Evolutionary conservation across 2,329 filamentous ascomycete species (phyloP).

Genomic region (Fusarium sp.): DNA sequence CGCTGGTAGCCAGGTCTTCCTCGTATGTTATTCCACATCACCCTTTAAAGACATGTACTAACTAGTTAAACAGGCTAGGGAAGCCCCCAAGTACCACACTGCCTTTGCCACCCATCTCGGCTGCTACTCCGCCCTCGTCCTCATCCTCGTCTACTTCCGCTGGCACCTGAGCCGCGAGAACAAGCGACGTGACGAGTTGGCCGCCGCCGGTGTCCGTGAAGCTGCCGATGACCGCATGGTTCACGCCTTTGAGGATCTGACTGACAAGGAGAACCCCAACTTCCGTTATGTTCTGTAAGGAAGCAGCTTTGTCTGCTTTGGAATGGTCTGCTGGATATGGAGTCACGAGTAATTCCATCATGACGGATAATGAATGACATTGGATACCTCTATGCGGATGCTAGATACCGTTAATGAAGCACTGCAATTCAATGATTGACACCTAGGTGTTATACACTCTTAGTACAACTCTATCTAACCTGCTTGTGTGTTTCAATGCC

Average conservation of each 20-base stretch:
- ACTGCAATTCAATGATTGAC: neutral
- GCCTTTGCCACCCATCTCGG: constrained; percentile 76
- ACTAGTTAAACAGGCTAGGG: constrained; percentile 1
- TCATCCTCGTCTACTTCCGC: constrained; percentile 67
- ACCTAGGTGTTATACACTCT: neutral
- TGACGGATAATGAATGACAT: neutral
- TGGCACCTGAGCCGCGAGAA: constrained; percentile 70
- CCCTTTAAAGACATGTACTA: neutral
- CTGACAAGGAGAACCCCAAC: constrained; percentile 69
- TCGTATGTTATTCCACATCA: neutral
- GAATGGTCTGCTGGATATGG: neutral
- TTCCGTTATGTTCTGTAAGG: constrained; percentile 63
- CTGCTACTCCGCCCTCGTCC: constrained; percentile 71
- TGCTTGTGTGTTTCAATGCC: neutral
- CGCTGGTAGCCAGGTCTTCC: constrained; percentile 55
- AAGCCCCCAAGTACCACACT: constrained; percentile 70
- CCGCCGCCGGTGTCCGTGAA: constrained; percentile 53
- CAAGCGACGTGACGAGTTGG: constrained; percentile 63
- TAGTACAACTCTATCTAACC: neutral
- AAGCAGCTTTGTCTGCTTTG: neutral
- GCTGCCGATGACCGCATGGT: constrained; percentile 46
- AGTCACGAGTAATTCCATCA: neutral
- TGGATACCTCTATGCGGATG: neutral
- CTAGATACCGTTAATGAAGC: neutral
- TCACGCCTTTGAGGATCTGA: constrained; percentile 72